These are phyloP conservation scores for Waltergamsia citrina DNA, from an alignment of 2,329 filamentous ascomycete genomes.

Conservation along the genomic window DNA sequence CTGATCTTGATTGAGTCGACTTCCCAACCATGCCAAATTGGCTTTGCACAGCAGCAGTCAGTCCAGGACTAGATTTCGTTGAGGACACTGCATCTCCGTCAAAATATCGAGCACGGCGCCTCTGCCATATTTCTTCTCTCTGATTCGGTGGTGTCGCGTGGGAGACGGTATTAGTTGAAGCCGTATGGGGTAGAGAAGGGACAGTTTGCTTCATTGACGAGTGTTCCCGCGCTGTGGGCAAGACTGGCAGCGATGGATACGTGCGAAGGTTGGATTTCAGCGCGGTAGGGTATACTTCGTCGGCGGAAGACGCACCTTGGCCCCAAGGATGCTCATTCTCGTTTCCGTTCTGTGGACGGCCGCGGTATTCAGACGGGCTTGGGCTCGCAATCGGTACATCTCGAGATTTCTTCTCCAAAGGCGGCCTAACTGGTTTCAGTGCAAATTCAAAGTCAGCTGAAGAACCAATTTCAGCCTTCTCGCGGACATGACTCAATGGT, in stretches of 20 bases:
- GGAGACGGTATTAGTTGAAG: neutral
- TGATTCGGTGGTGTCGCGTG: neutral
- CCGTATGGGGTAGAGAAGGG: neutral
- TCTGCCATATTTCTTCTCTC: neutral
- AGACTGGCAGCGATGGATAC: too few relatives aligned
- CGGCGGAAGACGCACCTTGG: too few relatives aligned
- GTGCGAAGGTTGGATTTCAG: too few relatives aligned
- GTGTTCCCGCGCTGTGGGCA: too few relatives aligned
- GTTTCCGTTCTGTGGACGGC: too few relatives aligned
- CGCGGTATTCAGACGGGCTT: too few relatives aligned
- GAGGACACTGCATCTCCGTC: constrained; percentile 11
- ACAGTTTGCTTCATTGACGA: neutral
- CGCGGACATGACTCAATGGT: constrained; percentile 32
- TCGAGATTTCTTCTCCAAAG: too few relatives aligned
- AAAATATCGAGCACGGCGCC: constrained; percentile 6
- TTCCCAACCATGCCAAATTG: constrained; percentile 8
- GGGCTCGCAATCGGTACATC: too few relatives aligned
- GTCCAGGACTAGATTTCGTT: constrained; percentile 18
- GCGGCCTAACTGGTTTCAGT: too few relatives aligned
- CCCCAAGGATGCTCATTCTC: too few relatives aligned
- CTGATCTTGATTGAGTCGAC: constrained; percentile 5
- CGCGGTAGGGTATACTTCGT: too few relatives aligned
- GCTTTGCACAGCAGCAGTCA: constrained; percentile 7
- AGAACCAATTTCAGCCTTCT: constrained; percentile 38
- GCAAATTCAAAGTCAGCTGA: constrained; percentile 8